Base-by-base conservation (phyloP, 1,139 yeast species). In the Pichia sp. region DNA sequence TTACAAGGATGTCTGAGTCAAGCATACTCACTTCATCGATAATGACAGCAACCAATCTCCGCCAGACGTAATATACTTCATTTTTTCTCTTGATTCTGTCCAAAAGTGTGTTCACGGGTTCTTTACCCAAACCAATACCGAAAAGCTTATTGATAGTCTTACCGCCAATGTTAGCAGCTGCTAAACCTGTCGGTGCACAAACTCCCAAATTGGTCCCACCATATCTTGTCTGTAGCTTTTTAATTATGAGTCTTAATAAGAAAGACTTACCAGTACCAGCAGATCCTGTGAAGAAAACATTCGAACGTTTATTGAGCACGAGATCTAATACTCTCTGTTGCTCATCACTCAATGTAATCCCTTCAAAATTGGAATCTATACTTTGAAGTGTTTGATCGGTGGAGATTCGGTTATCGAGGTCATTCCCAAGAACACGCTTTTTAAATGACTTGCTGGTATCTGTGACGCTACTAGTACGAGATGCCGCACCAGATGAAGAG, bases 151-250 rank as follows among this genome's bases (percentile, higher is more conserved):
- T 91, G 25, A 87, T 62, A 0, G 96, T 87, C 25, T 69, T 72
- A 14, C 96, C 96, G 1, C 87, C 91, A 48, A 87, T 78, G 50
- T 82, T 85, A 29, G 84, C 74, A 0, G 95, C 96, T 0, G 96
- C 96, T 48, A 87, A 61, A 1, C 96, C 97, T 0, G 96, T 86
- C 0, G 95, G 83, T 0, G 96, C 96, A 2, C 94, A 82, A 3
- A 87, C 76, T 0, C 91, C 95, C 3, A 87, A 81, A 1, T 65
- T 59, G 10, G 64, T 64, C 3, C 58, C 51, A 2, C 74, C 74
- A 37, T 64, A 55, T 32, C 65, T 59, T 6, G 63, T 56, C 13
- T 61, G 55, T 29, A 77, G 51, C 13, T 57, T 53, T 11, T 57
- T 53, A 16, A 86, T 83, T 24, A 87, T 61, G 28, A 73, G 72